phyloP scores from a whole-genome alignment of 2,329 filamentous ascomycete species.

The Amauroascus niger region DNA sequence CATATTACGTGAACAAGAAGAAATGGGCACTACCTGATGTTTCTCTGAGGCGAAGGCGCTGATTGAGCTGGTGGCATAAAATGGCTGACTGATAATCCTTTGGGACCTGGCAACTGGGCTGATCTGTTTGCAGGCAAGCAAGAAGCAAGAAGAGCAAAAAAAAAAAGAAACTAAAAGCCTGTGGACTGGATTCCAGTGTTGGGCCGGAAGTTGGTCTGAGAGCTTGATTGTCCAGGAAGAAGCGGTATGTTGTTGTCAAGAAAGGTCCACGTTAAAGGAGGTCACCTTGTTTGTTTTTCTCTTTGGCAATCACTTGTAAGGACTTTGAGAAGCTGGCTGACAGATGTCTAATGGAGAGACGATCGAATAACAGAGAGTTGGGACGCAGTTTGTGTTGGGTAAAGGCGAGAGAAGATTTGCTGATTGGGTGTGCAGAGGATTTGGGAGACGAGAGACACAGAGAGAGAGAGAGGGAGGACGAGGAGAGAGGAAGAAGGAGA shows the following conservation, averaged over 20 bases:
- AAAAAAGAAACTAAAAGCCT: conserved; percentile 16
- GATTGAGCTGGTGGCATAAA: conserved; percentile 22
- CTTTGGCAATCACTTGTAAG: too few species aligned
- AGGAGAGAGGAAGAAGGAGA: conserved; percentile 6
- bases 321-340: conserved; percentile 1
- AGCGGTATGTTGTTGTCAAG: conserved; percentile 3
- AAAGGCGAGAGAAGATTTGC: background rate
- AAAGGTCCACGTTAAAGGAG: conserved; percentile 9
- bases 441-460: background rate
- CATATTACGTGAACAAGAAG: conserved; percentile 22
- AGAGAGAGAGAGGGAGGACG: too few species aligned
- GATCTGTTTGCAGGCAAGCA: conserved; percentile 8
- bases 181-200: conserved; percentile 15
- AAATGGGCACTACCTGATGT: conserved; percentile 37
- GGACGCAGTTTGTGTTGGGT: conserved; percentile 7
- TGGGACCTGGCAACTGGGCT: conserved; percentile 12
- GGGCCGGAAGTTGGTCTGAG: conserved; percentile 9
- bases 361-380: conserved; percentile 21
- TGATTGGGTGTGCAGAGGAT: conserved; percentile 7
- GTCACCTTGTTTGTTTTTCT: background rate
- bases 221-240: conserved; percentile 9
- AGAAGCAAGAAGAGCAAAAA: too few species aligned
- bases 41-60: conserved; percentile 15
- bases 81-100: conserved; percentile 19
- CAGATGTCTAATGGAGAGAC: conserved; percentile 4